Evolutionary conservation across 2,329 filamentous ascomycete species (phyloP), one percentile per base, ranked within the genome.

Genomic region (Xylariaceae sp.): DNA sequence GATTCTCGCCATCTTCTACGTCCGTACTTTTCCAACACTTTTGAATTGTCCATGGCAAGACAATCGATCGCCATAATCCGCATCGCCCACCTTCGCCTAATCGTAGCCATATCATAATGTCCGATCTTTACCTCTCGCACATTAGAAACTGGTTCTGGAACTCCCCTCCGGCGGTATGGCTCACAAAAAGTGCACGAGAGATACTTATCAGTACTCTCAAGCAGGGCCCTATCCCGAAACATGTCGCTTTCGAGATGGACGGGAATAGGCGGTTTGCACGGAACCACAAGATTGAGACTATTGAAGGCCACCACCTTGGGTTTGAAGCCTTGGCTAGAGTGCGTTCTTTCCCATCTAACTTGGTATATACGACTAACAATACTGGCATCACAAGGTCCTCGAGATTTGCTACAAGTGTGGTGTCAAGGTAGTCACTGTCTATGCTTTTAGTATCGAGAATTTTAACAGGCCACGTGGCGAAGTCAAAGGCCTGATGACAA

Each of bases 231-330:
- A 87, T 99, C 51, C 94, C 94, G 9, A 86, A 90, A 67, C 94
- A 99, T 82, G 84, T 99, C 56, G 94, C 94, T n/a, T 99, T 99
- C 68, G 92, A 96, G 64, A 99, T 99, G 94, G 94, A 99, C 70
- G 94, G 94, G 52, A 99, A 99, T 73, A 79, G 94, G 65, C 87
- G 94, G 43, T 99, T 95, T 75, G 94, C 94, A 13, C 82, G 89
- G 57, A 88, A 80, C 59, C 90, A 94, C 74, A 85, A 92, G 60
- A 96, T 99, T 69, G 94, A 99, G 76, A 96, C 92, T 0, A 86
- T 97, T 32, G 92, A 99, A 72, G 94, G 94, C 21, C 94, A 99
- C 70, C 92, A 96, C 69, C 76, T 95, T 63, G 94, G 94, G 2
- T 99, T 97, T 65, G 94, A 99, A 74, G 92, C 94, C 29, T 77